Percentiles rank a stretch among this genome's conserved stretches.
Evolutionary conservation across 331 rosid species (phyloP).

Genomic region (Malus hybrid): DNA sequence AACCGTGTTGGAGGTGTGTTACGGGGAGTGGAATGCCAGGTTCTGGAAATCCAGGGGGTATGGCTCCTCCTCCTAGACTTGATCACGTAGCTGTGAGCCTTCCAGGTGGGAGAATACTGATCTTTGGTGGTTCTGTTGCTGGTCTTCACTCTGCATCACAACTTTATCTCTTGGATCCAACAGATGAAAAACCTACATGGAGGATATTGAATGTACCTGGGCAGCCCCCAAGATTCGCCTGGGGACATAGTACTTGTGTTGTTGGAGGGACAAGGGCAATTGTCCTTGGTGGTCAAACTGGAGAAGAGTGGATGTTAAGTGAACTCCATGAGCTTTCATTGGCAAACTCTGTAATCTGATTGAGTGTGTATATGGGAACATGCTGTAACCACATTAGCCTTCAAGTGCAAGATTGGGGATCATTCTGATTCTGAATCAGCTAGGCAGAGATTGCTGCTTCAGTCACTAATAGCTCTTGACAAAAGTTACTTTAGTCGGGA

Average conservation of each 20-base stretch:
- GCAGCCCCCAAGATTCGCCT: slow-evolving; percentile 89
- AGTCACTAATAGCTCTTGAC: slow-evolving; percentile 30
- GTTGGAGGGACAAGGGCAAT: slow-evolving; percentile 98
- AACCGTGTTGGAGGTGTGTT: slow-evolving; percentile 97
- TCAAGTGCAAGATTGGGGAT: slow-evolving; percentile 20
- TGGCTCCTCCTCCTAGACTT: slow-evolving; percentile 98
- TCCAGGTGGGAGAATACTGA: slow-evolving; percentile 94
- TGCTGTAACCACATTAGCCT: slow-evolving; percentile 13
- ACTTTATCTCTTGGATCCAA: slow-evolving; percentile 90
- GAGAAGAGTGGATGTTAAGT: slow-evolving; percentile 98
- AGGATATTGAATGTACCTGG: slow-evolving; percentile 92
- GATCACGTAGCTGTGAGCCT: slow-evolving; percentile 98
- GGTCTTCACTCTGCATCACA: slow-evolving; percentile 99
- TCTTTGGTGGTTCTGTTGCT: slow-evolving; percentile 97
- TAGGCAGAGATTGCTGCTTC: slow-evolving; percentile 32
- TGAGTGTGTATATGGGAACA: slow-evolving; percentile 20
- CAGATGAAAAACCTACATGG: slow-evolving; percentile 98
- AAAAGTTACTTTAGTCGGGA: slow-evolving; percentile 34
- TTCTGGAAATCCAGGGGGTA: slow-evolving; percentile 94
- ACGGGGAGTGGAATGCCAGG: slow-evolving; percentile 97
- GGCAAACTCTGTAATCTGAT: slow-evolving; percentile 67
- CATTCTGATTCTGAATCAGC: slow-evolving; percentile 29
- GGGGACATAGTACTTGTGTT: slow-evolving; percentile 99
- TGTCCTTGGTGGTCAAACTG: slow-evolving; percentile 96
- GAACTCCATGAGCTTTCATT: slow-evolving; percentile 96